Base-by-base conservation (phyloP, 192 early-diverging fungal species). In the Dissophora globulifera region DNA sequence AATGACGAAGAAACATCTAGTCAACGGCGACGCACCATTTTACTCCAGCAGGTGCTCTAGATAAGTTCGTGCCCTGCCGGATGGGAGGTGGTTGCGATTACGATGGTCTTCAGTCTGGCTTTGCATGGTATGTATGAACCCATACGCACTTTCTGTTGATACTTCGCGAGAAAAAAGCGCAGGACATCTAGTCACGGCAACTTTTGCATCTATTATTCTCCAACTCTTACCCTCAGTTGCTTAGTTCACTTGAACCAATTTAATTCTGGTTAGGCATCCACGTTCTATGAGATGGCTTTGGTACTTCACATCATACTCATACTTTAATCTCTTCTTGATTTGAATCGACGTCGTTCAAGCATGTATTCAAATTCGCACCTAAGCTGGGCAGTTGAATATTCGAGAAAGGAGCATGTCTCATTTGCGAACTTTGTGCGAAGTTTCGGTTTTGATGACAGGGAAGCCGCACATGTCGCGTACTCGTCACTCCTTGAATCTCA, bases 351-450 rank as follows among this genome's bases (percentile, higher is more conserved):
- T 41, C 59, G 23, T 62, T 41, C 49, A 62, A 38, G 31, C 59
- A 62, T 62, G 48, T 50, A 32, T 13, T 13, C 48, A 17, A 50
- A 22, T 50, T 38, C 50, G 48, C 41, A 62, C 41, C 33, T 41
- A 50, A 50, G 41, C 59, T 50, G 59, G 59, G 48, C 59, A 32
- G n/a, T 35, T 51, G 23, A 50, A 62, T 26, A 23, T 50, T 38
- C 49, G 48, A 62, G 41, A 32, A 62, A 62, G 58, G 59, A 62
- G 27, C 59, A 62, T 50, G 49, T 62, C 49, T 62, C 59, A 12
- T 62, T 62, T 50, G 33, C 38, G 27, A 50, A 62, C 63, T 67
- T 67, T 40, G 54, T 57, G 32, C 57, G 40, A 41, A 67, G 58
- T 33, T 67, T 58, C 48, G 55, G 42, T 25, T 49, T 67, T 55